Evolutionary conservation across 2,329 filamentous ascomycete species (phyloP), one percentile per base, ranked within the genome.

Genomic region (Cladosporium sphaerospermum): DNA sequence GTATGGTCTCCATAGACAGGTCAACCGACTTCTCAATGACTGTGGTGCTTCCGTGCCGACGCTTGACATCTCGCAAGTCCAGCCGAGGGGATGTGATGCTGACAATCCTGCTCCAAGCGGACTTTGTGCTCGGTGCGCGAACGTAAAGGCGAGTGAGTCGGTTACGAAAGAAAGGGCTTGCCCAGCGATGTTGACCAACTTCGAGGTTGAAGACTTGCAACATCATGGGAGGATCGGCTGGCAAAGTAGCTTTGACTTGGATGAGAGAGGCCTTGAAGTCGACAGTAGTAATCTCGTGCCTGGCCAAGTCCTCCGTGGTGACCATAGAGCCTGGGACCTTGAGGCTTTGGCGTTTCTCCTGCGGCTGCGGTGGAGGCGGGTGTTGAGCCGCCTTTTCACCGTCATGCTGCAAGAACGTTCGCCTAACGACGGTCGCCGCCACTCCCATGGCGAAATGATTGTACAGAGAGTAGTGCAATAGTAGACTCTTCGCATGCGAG

Each of bases 361-460:
- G 52, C 8, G 45, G 33, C 9, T 58, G 55, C 13, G 53, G 49
- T 11, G 51, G 52, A 7, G 8, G 8, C 8, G 36, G 36, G 8
- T 55, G 23, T 4, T 5, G 31, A 18, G 13, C 19, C n/a, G 19
- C 9, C 50, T 36, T 61, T 40, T 9, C 59, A 11, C 55, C 53
- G 5, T 56, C 56, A 10, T 56, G 58, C 11, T 66, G 60, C 44
- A 65, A 19, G 58, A 77, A 74, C 0, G 75, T 75, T 42, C 69
- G 69, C 44, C 65, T 68, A 19, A 99, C 69, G 2, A 95, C 88
- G 65, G 84, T 84, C 19, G 80, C 74, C 8, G 92, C 93, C 55
- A 97, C 83, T 1, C 89, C 88, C 23, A 95, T 78, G 0, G 91
- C 86, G 65, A 96, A 99, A 66, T 96, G 91, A 3, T 91, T 85